Evolutionary conservation across 2,329 filamentous ascomycete species (phyloP).

Genomic region (Penicillium hesseltinei): DNA sequence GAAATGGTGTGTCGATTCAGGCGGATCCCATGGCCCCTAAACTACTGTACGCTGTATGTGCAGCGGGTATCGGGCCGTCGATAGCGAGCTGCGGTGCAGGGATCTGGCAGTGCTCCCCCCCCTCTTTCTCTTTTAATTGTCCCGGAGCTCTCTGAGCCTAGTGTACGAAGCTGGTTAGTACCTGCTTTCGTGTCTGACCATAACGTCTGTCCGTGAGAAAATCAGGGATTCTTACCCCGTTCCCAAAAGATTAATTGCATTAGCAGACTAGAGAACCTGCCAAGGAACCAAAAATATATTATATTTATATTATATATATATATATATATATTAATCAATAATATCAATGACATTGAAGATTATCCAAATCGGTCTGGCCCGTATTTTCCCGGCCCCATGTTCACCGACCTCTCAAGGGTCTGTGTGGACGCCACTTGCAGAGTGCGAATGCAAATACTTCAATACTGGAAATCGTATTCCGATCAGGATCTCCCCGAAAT

Average conservation of each 20-base stretch:
- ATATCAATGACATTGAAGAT: not conserved
- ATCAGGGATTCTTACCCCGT: not conserved
- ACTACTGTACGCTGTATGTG: slow-evolving; percentile 23
- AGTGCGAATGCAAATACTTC: slow-evolving; percentile 6
- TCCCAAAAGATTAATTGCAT: not conserved
- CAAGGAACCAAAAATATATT: not conserved
- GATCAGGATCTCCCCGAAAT: slow-evolving; percentile 3
- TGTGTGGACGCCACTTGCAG: slow-evolving; percentile 7
- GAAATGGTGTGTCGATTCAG: not conserved
- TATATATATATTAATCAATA: not conserved
- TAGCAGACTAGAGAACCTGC: not conserved
- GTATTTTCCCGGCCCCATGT: slow-evolving; percentile 18
- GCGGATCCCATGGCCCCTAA: slow-evolving; percentile 15
- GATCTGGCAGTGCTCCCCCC: slow-evolving; percentile 15
- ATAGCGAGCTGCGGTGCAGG: slow-evolving; percentile 29
- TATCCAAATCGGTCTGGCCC: slow-evolving; percentile 2
- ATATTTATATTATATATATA: too few relatives aligned
- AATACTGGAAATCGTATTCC: slow-evolving; percentile 1
- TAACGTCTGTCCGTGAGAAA: not conserved
- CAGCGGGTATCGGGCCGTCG: slow-evolving; percentile 31
- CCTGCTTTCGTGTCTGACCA: slow-evolving; percentile 3
- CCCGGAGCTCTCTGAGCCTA: not conserved
- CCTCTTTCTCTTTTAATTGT: not conserved
- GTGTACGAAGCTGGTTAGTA: not conserved
- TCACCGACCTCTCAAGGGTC: slow-evolving; percentile 15